Conservation (phyloP, 352 stramenopile species). For the Phytophthora pseudosyringae region DNA sequence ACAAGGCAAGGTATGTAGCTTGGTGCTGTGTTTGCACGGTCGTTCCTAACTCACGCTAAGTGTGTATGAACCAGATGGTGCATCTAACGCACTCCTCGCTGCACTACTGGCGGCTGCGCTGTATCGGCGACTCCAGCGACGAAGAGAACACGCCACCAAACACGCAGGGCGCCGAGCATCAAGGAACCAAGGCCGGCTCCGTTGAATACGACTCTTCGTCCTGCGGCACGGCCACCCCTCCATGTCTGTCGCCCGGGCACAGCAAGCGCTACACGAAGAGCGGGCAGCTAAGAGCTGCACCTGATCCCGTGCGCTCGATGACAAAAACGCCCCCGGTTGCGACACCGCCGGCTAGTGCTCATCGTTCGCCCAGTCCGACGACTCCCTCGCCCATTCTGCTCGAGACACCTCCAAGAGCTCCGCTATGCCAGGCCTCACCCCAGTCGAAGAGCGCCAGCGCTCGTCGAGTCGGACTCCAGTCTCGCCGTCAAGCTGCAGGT, state of each 20-base stretch:
- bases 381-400: neutral
- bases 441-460: neutral
- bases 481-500: neutral
- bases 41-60: neutral
- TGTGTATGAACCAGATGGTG: neutral
- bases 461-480: neutral
- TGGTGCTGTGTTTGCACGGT: neutral
- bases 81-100: neutral
- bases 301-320: neutral
- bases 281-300: neutral
- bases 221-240: neutral
- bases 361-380: neutral
- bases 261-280: neutral
- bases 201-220: neutral
- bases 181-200: neutral
- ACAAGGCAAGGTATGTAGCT: constrained; percentile 1
- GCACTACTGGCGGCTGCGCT: neutral
- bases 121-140: neutral
- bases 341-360: neutral
- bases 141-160: constrained; percentile 11
- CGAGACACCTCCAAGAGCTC: neutral
- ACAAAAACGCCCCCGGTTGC: neutral
- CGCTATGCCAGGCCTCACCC: too few species aligned
- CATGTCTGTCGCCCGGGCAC: neutral
- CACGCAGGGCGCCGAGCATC: neutral